Conservation (phyloP, 1,139 yeast genomes). For the Nematodospora anomalae region DNA sequence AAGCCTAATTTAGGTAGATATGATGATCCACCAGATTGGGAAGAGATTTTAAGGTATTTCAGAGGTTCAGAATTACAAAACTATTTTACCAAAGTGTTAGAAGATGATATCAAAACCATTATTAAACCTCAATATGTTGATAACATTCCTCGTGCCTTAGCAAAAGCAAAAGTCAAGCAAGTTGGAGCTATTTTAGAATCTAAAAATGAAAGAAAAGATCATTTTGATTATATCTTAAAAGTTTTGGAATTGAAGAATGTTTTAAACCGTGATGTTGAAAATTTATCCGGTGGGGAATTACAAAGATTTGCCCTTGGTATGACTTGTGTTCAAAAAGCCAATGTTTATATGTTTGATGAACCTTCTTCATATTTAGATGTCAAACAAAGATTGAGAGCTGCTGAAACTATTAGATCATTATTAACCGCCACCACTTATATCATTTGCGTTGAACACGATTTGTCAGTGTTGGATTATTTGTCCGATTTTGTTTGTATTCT, state of each 20-base stretch:
- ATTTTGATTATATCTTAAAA: conserved; percentile 60
- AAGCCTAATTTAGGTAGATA: conserved; percentile 93
- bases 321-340: conserved; percentile 93
- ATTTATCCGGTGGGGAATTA: conserved; percentile 96
- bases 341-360: conserved; percentile 98
- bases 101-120: conserved; percentile 89
- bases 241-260: conserved; percentile 73
- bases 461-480: conserved; percentile 92
- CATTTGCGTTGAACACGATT: conserved; percentile 97
- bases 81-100: conserved; percentile 89
- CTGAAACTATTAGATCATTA: conserved; percentile 85
- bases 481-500: conserved; percentile 95
- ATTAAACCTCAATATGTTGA: conserved; percentile 98
- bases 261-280: conserved; percentile 79
- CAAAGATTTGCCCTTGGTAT: conserved; percentile 98
- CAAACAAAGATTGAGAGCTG: conserved; percentile 97
- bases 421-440: conserved; percentile 75
- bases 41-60: conserved; percentile 83
- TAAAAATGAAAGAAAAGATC: conserved; percentile 65
- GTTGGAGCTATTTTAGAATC: conserved; percentile 82
- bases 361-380: conserved; percentile 98
- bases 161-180: conserved; percentile 79
- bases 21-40: conserved; percentile 98
- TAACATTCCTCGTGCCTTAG: conserved; percentile 91
- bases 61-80: conserved; percentile 98